phyloP scores from a whole-genome alignment of 805 yeast genomes.

The Candida railenensis region DNA sequence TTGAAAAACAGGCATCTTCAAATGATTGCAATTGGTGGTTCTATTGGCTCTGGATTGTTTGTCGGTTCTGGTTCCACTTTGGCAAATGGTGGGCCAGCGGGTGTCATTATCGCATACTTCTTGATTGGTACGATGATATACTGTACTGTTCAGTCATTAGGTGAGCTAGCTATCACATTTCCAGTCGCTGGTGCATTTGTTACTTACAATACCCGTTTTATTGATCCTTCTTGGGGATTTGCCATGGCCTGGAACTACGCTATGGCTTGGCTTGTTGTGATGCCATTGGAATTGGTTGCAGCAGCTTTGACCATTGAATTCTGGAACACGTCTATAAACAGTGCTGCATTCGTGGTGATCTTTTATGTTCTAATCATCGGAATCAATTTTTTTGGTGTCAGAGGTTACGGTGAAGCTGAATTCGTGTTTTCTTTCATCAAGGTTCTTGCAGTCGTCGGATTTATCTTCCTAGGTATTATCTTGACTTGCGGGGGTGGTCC shows the following conservation, averaged over 20 bases:
- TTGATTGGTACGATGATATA: slow-evolving; percentile 59
- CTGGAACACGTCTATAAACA: slow-evolving; percentile 51
- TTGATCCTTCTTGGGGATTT: slow-evolving; percentile 63
- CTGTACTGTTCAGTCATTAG: slow-evolving; percentile 57
- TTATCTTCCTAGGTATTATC: slow-evolving; percentile 49
- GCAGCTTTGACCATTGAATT: slow-evolving; percentile 56
- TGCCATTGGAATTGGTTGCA: slow-evolving; percentile 62
- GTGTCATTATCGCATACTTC: slow-evolving; percentile 58
- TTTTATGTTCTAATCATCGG: slow-evolving; percentile 45
- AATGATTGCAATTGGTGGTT: slow-evolving; percentile 82
- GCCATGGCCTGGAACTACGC: slow-evolving; percentile 56
- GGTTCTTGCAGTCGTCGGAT: slow-evolving; percentile 58
- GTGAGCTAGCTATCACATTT: slow-evolving; percentile 61
- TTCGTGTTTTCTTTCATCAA: slow-evolving; percentile 65
- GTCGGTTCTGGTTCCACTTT: slow-evolving; percentile 70
- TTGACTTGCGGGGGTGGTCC: slow-evolving; percentile 51
- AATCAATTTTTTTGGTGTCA: slow-evolving; percentile 51
- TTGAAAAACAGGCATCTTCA: slow-evolving; percentile 67
- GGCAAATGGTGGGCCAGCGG: slow-evolving; percentile 69
- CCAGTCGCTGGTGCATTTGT: slow-evolving; percentile 69
- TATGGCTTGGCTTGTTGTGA: slow-evolving; percentile 53
- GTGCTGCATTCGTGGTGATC: slow-evolving; percentile 61
- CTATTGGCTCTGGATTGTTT: slow-evolving; percentile 81
- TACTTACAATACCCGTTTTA: slow-evolving; percentile 56
- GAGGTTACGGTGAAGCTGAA: slow-evolving; percentile 62